These are phyloP conservation scores for Hygrophorus russula DNA, from an alignment of 768 basidiomycete species.

Conservation along the genomic window DNA sequence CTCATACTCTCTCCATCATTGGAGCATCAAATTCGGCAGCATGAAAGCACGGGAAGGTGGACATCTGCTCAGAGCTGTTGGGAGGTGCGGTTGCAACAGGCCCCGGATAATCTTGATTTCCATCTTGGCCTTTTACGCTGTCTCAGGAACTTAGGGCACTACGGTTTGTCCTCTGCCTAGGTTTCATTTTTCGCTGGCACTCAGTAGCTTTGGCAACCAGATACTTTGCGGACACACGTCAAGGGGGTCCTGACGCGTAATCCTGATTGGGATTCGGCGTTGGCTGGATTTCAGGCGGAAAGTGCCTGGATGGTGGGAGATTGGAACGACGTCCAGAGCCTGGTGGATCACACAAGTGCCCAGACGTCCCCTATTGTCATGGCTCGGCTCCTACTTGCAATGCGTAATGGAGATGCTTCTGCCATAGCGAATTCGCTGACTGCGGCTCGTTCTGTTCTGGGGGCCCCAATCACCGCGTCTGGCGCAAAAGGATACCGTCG, in stretches of 20 bases:
- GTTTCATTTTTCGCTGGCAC: slow-evolving; percentile 1
- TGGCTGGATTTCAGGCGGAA: slow-evolving; percentile 83
- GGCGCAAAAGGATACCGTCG: slow-evolving; percentile 74
- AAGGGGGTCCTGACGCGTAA: slow-evolving; percentile 78
- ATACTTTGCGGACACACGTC: slow-evolving; percentile 91
- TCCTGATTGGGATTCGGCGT: slow-evolving; percentile 67
- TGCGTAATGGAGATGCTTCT: slow-evolving; percentile 43
- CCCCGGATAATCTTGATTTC: slow-evolving; percentile 79
- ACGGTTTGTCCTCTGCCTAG: slow-evolving; percentile 49
- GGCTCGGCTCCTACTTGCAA: slow-evolving; percentile 70
- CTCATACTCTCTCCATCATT: slow-evolving; percentile 80
- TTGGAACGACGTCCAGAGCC: slow-evolving; percentile 69
- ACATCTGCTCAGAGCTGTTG: slow-evolving; percentile 98
- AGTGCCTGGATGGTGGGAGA: slow-evolving; percentile 95
- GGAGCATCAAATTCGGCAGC: slow-evolving; percentile 94
- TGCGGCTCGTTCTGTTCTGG: slow-evolving; percentile 61
- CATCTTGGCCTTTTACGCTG: slow-evolving; percentile 88
- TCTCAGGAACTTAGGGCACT: slow-evolving; percentile 90
- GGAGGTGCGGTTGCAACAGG: slow-evolving; percentile 89
- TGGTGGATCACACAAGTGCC: slow-evolving; percentile 39
- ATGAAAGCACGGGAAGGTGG: slow-evolving; percentile 95
- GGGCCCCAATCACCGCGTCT: slow-evolving; percentile 71
- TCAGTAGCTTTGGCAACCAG: slow-evolving; percentile 27
- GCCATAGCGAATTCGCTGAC: slow-evolving; percentile 40
- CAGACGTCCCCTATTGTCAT: slow-evolving; percentile 58